Base-by-base conservation (phyloP, 1,284 basidiomycete species). In the Pyrrhoderma lamaoense region DNA sequence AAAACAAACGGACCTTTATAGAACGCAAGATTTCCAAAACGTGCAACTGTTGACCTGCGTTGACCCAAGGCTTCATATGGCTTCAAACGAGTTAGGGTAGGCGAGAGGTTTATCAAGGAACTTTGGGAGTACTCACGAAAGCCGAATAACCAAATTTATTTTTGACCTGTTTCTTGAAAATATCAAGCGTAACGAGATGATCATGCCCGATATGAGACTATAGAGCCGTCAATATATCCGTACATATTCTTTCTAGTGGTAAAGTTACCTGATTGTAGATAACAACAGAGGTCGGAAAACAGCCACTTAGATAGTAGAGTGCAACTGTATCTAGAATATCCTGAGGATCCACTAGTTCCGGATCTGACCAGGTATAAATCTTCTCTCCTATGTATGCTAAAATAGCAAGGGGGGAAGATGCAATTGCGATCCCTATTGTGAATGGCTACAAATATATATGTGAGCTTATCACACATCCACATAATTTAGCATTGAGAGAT, bases 291-390 rank as follows among this genome's bases (percentile, higher is more conserved):
- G 58, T 57, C 22, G 55, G 8, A 43, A 59, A 60, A 27, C 42
- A 45, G 18, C 49, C 51, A 22, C 58, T 58, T 38, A 60, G 57
- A 42, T 57, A 59, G 51, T 60, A 60, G 8, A 60, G 39, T 3
- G 58, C 58, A 22, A 59, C 57, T 14, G 57, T 59, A 34, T 56
- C 52, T 8, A 60, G 42, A 18, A 60, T 46, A 49, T 60, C 58
- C 9, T 37, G 22, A 5, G 48, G 43, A 23, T 59, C 51, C 21
- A 57, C 18, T n/a, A 45, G 45, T 3, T 39, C 40, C 8, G 58
- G 57, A 48, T 60, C 59, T n/a, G 58, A 59, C 59, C 59, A 60
- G 4, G 49, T 42, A 37, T 58, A 54, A n/a, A 59, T 55, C 48
- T 60, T 60, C 36, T 59, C 58, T 13, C 58, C 58, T 36, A 60